phyloP scores from a whole-genome alignment of 352 stramenopile genomes.

The Phytopythium cucurbitacearum region DNA sequence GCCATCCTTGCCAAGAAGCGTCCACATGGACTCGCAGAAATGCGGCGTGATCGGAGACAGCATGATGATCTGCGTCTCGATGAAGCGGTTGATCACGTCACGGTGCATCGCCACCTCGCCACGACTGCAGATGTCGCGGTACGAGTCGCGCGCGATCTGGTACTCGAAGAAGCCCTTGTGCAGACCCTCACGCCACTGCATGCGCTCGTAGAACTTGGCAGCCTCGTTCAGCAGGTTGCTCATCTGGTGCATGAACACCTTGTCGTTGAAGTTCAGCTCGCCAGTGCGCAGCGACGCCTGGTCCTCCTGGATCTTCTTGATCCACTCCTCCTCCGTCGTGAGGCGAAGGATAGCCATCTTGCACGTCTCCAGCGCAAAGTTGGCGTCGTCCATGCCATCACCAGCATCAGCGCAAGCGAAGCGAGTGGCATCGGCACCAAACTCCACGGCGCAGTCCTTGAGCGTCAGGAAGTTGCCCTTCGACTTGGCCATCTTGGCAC shows the following conservation, averaged over 20 bases:
- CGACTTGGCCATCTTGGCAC: conserved; percentile 99
- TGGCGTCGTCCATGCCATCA: conserved; percentile 98
- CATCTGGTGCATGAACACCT: conserved; percentile 97
- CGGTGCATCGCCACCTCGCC: conserved; percentile 88
- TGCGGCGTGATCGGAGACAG: conserved; percentile 96
- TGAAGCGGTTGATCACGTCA: conserved; percentile 92
- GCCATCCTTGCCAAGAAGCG: conserved; percentile 88
- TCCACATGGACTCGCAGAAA: conserved; percentile 93
- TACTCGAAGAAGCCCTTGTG: conserved; percentile 99
- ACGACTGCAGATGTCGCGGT: conserved; percentile 94
- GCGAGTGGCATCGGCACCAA: conserved; percentile 94
- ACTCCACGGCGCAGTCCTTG: conserved; percentile 95
- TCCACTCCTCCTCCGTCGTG: conserved; percentile 97
- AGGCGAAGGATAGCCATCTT: conserved; percentile 97
- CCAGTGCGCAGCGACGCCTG: conserved; percentile 79
- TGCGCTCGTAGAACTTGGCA: conserved; percentile 83
- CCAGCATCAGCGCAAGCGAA: conserved; percentile 98
- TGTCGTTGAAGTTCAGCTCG: conserved; percentile 89
- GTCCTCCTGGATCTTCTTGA: conserved; percentile 90
- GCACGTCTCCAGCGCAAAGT: conserved; percentile 97
- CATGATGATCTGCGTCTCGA: conserved; percentile 91
- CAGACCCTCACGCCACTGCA: conserved; percentile 96
- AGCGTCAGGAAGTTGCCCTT: conserved; percentile 99
- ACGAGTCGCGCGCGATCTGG: conserved; percentile 96
- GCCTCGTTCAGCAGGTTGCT: conserved; percentile 92